Base-by-base conservation (phyloP, 164 flowering plant species). In the Vitis labrusca region DNA sequence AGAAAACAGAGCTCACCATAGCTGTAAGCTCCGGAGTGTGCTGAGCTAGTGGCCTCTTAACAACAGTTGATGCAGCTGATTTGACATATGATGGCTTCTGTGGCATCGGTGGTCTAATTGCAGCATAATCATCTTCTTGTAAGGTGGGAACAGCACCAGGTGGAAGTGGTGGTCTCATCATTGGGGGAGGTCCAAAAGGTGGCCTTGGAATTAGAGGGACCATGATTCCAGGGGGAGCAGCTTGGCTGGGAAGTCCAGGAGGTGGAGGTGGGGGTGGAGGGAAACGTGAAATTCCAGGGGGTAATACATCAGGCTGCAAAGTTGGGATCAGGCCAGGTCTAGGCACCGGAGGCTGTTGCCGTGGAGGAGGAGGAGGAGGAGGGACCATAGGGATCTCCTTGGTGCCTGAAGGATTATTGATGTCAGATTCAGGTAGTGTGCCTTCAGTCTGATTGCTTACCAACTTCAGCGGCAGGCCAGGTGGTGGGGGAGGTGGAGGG, bases 1-100 rank as follows among this genome's bases (percentile, higher is more conserved):
- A 32, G 58, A 44, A 32, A 75, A 51, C 27, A 6, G 53, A 69
- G 82, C 90, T 82, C 59, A 96, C 99, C 99, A 96, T 96, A 59
- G 99, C 79, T 53, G 99, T 96, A 61, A 96, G 97, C 68, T 91
- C 98, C 16, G 99, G 99, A n/a, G 94, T 93, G 80, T 96, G 99
- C 79, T 96, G 99, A 53, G 99, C 99, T 27, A 96, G 86, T 53
- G 98, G 99, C 81, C 98, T 87, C 87, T 89, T 96, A 63, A 96
- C 96, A 77, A 96, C 99, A 59, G 99, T 96, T 12, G 98, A 83
- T 65, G 94, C 98, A 55, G 99, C 99, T 64, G 99, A 93, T 73
- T 96, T 96, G 14, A 96, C 83, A 79, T 91, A 93, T 11, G 98
- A 93, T 68, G 97, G 98, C 82, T 91, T 96, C 68, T 77, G 97